These are phyloP conservation scores for Garcia nutans DNA, from an alignment of 345 rosid species.

Conservation along the genomic window DNA sequence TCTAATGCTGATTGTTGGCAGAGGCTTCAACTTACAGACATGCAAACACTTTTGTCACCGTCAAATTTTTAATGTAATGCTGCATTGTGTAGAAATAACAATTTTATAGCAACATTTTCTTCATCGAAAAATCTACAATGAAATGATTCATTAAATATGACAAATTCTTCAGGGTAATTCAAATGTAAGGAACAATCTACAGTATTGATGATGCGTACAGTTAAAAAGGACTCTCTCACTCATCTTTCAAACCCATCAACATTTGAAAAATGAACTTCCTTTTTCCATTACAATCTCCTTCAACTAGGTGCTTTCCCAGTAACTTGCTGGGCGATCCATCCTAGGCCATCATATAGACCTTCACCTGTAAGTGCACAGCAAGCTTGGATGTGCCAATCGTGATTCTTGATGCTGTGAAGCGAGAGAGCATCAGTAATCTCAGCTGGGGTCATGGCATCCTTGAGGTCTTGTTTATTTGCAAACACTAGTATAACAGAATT, in stretches of 20 bases:
- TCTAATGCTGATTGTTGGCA: slow-evolving; percentile 34
- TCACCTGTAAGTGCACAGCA: slow-evolving; percentile 89
- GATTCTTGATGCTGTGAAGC: slow-evolving; percentile 88
- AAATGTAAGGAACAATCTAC: slow-evolving; percentile 26
- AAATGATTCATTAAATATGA: slow-evolving; percentile 25
- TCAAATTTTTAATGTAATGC: slow-evolving; percentile 15
- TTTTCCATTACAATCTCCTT: neutral
- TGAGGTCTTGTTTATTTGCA: slow-evolving; percentile 89
- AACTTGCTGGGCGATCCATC: slow-evolving; percentile 85
- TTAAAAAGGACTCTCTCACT: slow-evolving; percentile 25
- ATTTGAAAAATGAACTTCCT: neutral
- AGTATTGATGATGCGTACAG: slow-evolving; percentile 16
- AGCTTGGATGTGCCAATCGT: slow-evolving; percentile 98
- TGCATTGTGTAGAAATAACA: slow-evolving; percentile 23
- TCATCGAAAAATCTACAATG: slow-evolving; percentile 12
- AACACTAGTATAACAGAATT: slow-evolving; percentile 70
- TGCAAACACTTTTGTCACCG: neutral
- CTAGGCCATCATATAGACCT: slow-evolving; percentile 78
- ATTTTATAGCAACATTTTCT: slow-evolving; percentile 21
- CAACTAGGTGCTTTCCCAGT: slow-evolving; percentile 70
- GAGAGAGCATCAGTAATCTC: slow-evolving; percentile 83
- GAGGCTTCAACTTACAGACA: slow-evolving; percentile 14
- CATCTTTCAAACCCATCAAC: slow-evolving; percentile 8
- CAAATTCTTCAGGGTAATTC: slow-evolving; percentile 7
- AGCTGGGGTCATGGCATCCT: slow-evolving; percentile 91